A percentile compares a stretch with the other conserved stretches of the same genome.
phyloP scores from a whole-genome alignment of 768 basidiomycete genomes.

The Phylloporus arenicola region DNA sequence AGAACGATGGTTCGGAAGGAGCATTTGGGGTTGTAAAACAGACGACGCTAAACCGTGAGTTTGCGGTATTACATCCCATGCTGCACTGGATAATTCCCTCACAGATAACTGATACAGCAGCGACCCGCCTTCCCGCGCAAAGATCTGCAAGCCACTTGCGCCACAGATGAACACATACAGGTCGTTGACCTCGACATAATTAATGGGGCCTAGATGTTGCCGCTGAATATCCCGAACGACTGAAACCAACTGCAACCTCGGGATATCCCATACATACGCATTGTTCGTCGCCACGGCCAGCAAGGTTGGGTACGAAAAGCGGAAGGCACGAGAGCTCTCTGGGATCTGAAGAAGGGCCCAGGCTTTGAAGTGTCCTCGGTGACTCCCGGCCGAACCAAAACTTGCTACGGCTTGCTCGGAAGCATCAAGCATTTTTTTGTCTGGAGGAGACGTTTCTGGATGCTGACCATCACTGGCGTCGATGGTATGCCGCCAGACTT shows the following conservation, averaged over 20 bases:
- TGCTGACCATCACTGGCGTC: conserved; percentile 26
- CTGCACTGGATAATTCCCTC: conserved; percentile 30
- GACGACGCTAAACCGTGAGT: conserved; percentile 3
- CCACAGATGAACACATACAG: conserved; percentile 59
- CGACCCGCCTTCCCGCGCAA: conserved; percentile 42
- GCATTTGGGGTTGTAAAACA: conserved; percentile 19
- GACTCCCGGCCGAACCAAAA: conserved; percentile 7
- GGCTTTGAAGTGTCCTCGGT: conserved; percentile 53
- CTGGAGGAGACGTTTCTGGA: conserved; percentile 30
- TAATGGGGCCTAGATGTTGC: conserved; percentile 28
- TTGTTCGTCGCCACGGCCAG: conserved; percentile 40
- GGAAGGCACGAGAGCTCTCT: conserved; percentile 45
- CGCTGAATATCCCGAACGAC: conserved; percentile 21
- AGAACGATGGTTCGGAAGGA: conserved; percentile 8
- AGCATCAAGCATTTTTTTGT: conserved; percentile 22
- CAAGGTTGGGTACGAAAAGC: conserved; percentile 64
- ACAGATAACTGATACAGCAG: conserved; percentile 42
- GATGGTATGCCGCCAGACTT: conserved; percentile 59
- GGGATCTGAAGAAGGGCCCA: conserved; percentile 55
- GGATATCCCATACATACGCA: conserved; percentile 62
- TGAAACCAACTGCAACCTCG: conserved; percentile 45
- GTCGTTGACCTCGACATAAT: conserved; percentile 62
- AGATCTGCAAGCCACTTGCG: conserved; percentile 43
- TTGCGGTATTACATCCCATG: conserved; percentile 30
- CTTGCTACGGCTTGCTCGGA: conserved; percentile 18